Evolutionary conservation across 768 basidiomycete species (phyloP).

Genomic region (Naganishia vishniacii): DNA sequence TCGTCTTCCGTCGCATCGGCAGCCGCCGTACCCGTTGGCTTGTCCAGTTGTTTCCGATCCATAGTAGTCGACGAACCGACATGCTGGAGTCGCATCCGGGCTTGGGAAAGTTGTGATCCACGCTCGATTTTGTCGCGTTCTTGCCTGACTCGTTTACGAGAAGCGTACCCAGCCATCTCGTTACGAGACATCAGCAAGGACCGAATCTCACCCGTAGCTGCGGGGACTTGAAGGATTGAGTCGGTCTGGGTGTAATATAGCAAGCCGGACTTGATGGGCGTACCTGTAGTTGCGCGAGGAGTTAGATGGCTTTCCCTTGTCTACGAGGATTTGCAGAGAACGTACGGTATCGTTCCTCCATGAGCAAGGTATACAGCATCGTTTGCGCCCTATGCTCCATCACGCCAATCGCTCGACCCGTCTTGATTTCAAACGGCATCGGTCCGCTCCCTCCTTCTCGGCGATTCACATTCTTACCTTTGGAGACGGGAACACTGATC

Average conservation of each 20-base stretch:
- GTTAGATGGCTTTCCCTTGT: not conserved
- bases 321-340: not conserved
- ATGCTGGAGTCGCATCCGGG: not conserved
- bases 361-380: conserved; percentile 87
- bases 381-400: conserved; percentile 98
- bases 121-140: conserved; percentile 2
- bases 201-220: conserved; percentile 72
- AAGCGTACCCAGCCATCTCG: conserved; percentile 69
- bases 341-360: conserved; percentile 75
- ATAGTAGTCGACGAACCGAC: not conserved
- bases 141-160: conserved; percentile 27
- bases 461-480: conserved; percentile 47
- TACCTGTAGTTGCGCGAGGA: conserved; percentile 50
- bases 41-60: not conserved
- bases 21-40: not conserved
- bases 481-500: conserved; percentile 25
- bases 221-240: conserved; percentile 75
- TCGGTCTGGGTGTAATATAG: conserved; percentile 92
- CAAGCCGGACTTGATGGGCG: conserved; percentile 71
- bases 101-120: not conserved
- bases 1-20: not conserved
- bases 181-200: conserved; percentile 77
- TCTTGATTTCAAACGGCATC: conserved; percentile 93
- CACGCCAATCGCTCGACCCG: conserved; percentile 67
- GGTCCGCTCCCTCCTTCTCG: conserved; percentile 35